phyloP scores from a whole-genome alignment of 345 rosid species.

The Melaleuca quinquenervia region DNA sequence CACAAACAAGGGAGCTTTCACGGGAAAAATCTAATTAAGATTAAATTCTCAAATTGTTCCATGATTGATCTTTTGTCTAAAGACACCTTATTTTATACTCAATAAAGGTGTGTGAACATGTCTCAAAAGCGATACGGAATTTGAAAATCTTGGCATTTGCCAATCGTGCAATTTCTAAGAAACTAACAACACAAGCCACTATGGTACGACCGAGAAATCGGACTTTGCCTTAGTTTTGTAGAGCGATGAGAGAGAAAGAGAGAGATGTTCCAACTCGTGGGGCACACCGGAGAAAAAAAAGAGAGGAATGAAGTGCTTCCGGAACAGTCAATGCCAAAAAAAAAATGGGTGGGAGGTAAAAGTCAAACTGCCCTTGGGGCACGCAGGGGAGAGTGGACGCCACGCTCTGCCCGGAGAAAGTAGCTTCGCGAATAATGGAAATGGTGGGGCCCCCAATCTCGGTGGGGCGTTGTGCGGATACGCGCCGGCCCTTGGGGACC shows the following conservation, averaged over 20 bases:
- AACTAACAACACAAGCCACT: too few relatives aligned
- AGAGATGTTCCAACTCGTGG: background rate
- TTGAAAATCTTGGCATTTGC: too few relatives aligned
- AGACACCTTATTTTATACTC: too few relatives aligned
- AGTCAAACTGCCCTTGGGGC: background rate
- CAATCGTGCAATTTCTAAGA: too few relatives aligned
- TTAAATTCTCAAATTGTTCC: too few relatives aligned
- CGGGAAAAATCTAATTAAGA: too few relatives aligned
- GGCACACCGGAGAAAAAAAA: background rate
- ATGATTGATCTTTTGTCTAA: too few relatives aligned
- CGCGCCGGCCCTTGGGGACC: background rate
- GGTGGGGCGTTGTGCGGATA: background rate
- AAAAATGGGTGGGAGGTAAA: background rate
- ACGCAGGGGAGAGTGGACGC: background rate
- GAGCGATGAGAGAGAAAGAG: background rate
- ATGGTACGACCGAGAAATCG: background rate
- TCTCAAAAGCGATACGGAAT: too few relatives aligned
- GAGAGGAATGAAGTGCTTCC: background rate
- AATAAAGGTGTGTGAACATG: too few relatives aligned
- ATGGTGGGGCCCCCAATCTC: background rate
- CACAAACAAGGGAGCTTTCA: too few relatives aligned
- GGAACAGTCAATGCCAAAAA: background rate
- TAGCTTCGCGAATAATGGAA: background rate
- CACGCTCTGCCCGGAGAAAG: background rate
- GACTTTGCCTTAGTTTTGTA: background rate